Evolutionary conservation across 331 rosid genomes (phyloP).

Genomic region (Saraca asoca): DNA sequence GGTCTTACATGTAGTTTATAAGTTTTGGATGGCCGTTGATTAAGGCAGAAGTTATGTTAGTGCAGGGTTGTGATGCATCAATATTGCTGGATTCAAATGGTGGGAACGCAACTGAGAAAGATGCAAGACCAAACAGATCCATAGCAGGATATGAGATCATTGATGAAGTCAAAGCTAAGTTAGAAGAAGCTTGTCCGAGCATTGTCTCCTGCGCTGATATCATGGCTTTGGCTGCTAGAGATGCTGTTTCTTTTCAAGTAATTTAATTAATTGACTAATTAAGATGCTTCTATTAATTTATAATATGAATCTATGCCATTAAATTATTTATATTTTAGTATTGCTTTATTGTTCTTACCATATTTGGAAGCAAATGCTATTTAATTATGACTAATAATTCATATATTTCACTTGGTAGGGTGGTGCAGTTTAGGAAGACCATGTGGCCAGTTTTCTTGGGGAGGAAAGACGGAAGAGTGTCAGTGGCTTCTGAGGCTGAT

Average conservation of each 20-base stretch:
- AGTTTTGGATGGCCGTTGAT: too few species aligned
- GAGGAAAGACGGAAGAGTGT: constrained; percentile 42
- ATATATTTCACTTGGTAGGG: neutral
- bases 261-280: neutral
- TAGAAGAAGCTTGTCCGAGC: constrained; percentile 19
- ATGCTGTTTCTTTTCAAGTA: constrained; percentile 18
- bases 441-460: constrained; percentile 42
- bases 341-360: neutral
- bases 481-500: constrained; percentile 13
- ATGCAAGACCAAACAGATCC: neutral
- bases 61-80: constrained; percentile 27
- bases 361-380: too few species aligned
- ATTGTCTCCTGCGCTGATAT: constrained; percentile 20
- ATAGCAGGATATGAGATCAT: constrained; percentile 5
- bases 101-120: constrained; percentile 11
- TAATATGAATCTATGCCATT: neutral
- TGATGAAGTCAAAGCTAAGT: constrained; percentile 3
- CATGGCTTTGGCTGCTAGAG: constrained; percentile 22
- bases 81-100: neutral
- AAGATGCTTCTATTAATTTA: too few species aligned
- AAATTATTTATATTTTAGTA: neutral
- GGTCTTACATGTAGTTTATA: too few species aligned
- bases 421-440: constrained; percentile 24
- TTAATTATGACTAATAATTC: neutral
- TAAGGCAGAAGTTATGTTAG: too few species aligned